Conservation (phyloP, 129 eudicot species). For the Arctium minus region DNA sequence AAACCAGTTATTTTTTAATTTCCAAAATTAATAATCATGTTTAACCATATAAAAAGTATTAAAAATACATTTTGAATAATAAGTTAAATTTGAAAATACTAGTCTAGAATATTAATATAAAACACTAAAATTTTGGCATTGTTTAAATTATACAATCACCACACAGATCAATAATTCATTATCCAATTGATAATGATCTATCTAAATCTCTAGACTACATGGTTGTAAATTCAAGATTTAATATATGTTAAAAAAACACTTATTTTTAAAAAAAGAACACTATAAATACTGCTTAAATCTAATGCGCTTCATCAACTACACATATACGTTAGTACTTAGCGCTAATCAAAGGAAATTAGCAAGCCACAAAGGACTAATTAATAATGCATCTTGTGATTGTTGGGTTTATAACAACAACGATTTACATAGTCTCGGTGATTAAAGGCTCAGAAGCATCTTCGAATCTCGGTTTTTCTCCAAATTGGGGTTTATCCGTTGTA, state of each 20-base stretch:
- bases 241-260: neutral
- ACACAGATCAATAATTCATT: neutral
- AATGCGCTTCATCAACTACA: slow-evolving; percentile 3
- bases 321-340: neutral
- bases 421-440: slow-evolving; percentile 12
- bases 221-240: neutral
- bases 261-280: neutral
- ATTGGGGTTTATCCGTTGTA: slow-evolving; percentile 26
- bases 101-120: neutral
- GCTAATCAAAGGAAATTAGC: neutral
- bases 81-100: too few relatives aligned
- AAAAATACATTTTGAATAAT: too few relatives aligned
- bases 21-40: neutral
- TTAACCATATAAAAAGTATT: neutral
- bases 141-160: neutral
- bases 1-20: neutral
- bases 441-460: slow-evolving; percentile 25
- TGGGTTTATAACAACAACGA: neutral
- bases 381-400: slow-evolving; percentile 19
- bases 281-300: slow-evolving; percentile 15
- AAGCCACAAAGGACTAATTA: neutral
- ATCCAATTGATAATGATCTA: neutral
- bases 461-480: slow-evolving; percentile 32
- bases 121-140: neutral
- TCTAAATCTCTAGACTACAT: neutral